Conservation (phyloP, 768 basidiomycete genomes). For the Hortiboletus flavorubellus region DNA sequence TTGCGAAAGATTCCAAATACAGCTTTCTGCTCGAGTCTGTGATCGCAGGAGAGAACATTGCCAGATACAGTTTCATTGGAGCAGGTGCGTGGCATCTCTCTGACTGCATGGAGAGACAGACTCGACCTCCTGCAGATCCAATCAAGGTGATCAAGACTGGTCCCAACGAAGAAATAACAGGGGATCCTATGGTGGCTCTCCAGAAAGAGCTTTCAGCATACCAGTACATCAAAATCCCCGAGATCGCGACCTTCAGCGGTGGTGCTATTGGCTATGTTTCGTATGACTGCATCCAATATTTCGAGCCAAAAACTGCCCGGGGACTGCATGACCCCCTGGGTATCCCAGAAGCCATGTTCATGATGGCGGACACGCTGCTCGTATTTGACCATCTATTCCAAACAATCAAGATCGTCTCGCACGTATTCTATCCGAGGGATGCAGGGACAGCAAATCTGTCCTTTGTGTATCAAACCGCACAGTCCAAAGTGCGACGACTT, state of each 20-base stretch:
- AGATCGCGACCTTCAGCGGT: constrained; percentile 92
- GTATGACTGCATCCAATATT: constrained; percentile 95
- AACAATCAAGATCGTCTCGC: constrained; percentile 91
- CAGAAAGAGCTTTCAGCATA: constrained; percentile 85
- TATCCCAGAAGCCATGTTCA: constrained; percentile 96
- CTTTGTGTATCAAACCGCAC: constrained; percentile 87
- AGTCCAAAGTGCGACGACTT: constrained; percentile 76
- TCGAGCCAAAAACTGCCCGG: constrained; percentile 88
- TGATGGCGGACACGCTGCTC: constrained; percentile 93
- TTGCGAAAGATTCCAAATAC: constrained; percentile 89
- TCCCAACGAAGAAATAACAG: constrained; percentile 72
- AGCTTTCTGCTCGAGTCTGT: constrained; percentile 96
- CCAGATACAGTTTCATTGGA: constrained; percentile 95
- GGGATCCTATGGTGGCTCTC: constrained; percentile 83
- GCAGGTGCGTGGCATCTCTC: constrained; percentile 58
- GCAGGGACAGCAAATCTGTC: constrained; percentile 64
- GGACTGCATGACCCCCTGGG: constrained; percentile 70
- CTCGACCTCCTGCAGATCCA: constrained; percentile 58
- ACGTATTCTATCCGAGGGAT: constrained; percentile 82
- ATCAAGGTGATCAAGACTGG: constrained; percentile 90
- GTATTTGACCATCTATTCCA: constrained; percentile 98
- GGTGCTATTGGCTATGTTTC: constrained; percentile 97
- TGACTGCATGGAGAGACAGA: background rate
- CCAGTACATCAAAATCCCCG: constrained; percentile 87
- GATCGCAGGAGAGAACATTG: constrained; percentile 83